A percentile compares a stretch with the other conserved stretches of the same genome.
These are phyloP conservation scores for Hura crepitans DNA, from an alignment of 441 rosid species.

Conservation along the genomic window DNA sequence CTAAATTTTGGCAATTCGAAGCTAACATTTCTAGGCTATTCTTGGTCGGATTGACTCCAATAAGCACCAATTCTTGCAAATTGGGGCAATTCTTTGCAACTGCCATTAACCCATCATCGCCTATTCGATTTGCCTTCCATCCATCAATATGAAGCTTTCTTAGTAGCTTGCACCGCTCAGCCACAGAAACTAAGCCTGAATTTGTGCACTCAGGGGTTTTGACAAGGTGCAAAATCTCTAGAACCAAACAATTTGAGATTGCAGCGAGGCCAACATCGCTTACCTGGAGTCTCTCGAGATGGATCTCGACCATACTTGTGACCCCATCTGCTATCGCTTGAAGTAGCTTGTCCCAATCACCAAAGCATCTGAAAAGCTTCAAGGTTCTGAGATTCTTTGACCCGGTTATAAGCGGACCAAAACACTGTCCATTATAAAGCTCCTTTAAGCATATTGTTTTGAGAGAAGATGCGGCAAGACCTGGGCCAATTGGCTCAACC, in stretches of 20 bases:
- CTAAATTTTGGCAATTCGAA: slow-evolving; percentile 56
- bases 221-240: slow-evolving; percentile 65
- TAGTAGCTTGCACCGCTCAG: slow-evolving; percentile 52
- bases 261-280: slow-evolving; percentile 56
- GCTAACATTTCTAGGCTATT: slow-evolving; percentile 52
- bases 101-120: slow-evolving; percentile 55
- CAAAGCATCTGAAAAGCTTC: slow-evolving; percentile 68
- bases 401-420: slow-evolving; percentile 57
- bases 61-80: slow-evolving; percentile 64
- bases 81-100: slow-evolving; percentile 54
- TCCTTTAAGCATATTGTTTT: slow-evolving; percentile 66
- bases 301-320: slow-evolving; percentile 50
- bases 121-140: slow-evolving; percentile 60
- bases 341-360: slow-evolving; percentile 72
- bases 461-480: slow-evolving; percentile 50
- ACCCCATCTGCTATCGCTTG: slow-evolving; percentile 41
- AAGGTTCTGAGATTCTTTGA: slow-evolving; percentile 55
- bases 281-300: slow-evolving; percentile 65
- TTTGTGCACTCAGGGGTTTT: slow-evolving; percentile 68
- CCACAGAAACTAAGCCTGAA: slow-evolving; percentile 42
- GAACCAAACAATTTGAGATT: slow-evolving; percentile 47
- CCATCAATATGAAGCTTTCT: slow-evolving; percentile 81
- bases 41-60: slow-evolving; percentile 67
- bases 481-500: slow-evolving; percentile 65
- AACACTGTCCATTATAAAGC: slow-evolving; percentile 69